Conservation (phyloP, 331 rosid genomes). For the Erythrophleum ivorense region DNA sequence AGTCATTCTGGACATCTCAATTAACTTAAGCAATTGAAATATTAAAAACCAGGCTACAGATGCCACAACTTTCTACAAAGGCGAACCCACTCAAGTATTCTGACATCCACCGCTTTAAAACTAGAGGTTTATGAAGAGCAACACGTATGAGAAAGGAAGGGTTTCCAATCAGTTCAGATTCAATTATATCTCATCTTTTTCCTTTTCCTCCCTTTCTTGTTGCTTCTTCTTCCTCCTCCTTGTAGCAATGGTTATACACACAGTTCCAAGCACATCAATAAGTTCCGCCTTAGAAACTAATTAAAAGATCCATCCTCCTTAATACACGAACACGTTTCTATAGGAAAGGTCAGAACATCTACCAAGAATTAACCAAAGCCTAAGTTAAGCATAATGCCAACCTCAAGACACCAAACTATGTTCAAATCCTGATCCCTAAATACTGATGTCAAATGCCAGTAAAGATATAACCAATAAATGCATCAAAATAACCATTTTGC, state of each 20-base stretch:
- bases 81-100: constrained; percentile 15
- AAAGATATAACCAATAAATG: constrained; percentile 20
- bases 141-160: constrained; percentile 9
- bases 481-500: constrained; percentile 17
- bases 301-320: constrained; percentile 2
- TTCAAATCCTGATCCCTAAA: not conserved
- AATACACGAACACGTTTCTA: not conserved
- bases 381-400: constrained; percentile 31
- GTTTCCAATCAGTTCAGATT: constrained; percentile 10
- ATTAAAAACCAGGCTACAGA: constrained; percentile 10
- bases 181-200: not conserved
- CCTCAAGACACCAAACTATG: not conserved
- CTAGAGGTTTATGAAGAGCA: constrained; percentile 15
- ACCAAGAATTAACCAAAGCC: not conserved
- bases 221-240: not conserved
- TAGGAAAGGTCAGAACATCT: constrained; percentile 20
- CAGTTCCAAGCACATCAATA: constrained; percentile 11
- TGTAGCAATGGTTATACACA: constrained; percentile 13
- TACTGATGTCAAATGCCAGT: constrained; percentile 14
- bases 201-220: not conserved
- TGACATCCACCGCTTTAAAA: constrained; percentile 5
- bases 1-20: constrained; percentile 23
- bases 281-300: constrained; percentile 27
- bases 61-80: constrained; percentile 12
- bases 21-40: constrained; percentile 20